phyloP scores from a whole-genome alignment of 169 alveolate genomes.

The Babesia divergens region DNA sequence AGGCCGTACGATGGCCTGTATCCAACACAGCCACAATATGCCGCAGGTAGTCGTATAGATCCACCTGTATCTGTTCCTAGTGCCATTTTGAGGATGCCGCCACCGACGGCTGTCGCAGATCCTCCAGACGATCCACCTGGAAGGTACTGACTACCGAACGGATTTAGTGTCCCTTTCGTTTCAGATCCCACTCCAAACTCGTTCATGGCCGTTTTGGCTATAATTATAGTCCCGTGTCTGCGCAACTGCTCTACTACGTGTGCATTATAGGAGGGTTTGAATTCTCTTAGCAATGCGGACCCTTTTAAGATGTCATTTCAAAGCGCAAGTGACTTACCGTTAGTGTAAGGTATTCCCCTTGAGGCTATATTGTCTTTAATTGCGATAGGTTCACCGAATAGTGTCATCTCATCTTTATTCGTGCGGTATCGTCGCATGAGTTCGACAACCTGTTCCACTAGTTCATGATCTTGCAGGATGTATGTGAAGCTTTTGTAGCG shows the following conservation, averaged over 20 bases:
- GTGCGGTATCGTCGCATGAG: not conserved
- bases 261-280: conserved; percentile 59
- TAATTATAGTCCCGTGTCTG: conserved; percentile 59
- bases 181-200: conserved; percentile 74
- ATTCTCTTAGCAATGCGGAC: conserved; percentile 36
- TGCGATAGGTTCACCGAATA: conserved; percentile 55
- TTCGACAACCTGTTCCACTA: conserved; percentile 27
- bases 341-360: conserved; percentile 21
- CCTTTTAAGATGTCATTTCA: conserved; percentile 11
- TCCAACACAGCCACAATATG: conserved; percentile 67
- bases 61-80: conserved; percentile 78
- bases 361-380: conserved; percentile 48
- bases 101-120: conserved; percentile 69
- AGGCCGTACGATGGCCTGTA: conserved; percentile 65
- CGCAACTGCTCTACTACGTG: conserved; percentile 61
- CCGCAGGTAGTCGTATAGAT: conserved; percentile 68
- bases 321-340: conserved; percentile 24
- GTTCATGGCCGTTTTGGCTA: conserved; percentile 70
- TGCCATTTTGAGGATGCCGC: conserved; percentile 60
- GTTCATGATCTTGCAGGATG: conserved; percentile 18
- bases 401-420: not conserved
- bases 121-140: conserved; percentile 81
- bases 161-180: conserved; percentile 57
- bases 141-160: conserved; percentile 31
- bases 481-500: conserved; percentile 23